Base-by-base conservation (phyloP, 2,329 filamentous ascomycete genomes). In the Exophiala oligosperma region DNA sequence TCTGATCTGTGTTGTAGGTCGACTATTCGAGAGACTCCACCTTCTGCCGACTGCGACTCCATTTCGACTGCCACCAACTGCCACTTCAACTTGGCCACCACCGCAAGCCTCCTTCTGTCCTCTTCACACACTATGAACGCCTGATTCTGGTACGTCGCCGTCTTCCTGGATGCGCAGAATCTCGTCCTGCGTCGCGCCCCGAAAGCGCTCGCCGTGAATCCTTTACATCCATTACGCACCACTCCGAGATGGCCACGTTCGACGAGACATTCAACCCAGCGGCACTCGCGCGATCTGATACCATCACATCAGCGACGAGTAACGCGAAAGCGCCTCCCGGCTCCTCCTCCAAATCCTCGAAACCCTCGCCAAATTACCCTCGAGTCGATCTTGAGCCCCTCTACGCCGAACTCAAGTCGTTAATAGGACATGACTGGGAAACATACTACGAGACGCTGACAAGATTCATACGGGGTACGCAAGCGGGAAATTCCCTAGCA, bases 311-410 rank as follows among this genome's bases (percentile, higher is more conserved):
- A 9, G 52, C 60, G 12, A 48, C 63, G 8, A 61, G 55, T 23
- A 62, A 55, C 11, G 24, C 47, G 2, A 64, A 58, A 23, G 59
- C 49, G 6, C 49, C 52, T 43, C 64, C 70, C 1, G 53, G 63
- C 7, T 57, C 68, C 14, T 62, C 72, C 14, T 68, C 70, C n/a
- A 81, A 81, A 59, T 76, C 78, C 49, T 77, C 77, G 52, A 81
- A 81, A 66, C 73, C 76, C 28, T 70, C 78, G 56, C 77, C 78
- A 52, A 77, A 77, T n/a, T 79, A 83, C 24, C 84, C 83, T 64
- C 81, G 85, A 61, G 78, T 87, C 56, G 84, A 87, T 65, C 73
- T 86, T 52, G 85, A 87, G 68, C 82, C 84, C 26, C 75, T 85
- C 51, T 87, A 87, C 68, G 79, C 81, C 8, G 80, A 83, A 60